phyloP scores from a whole-genome alignment of 2,329 filamentous ascomycete genomes.

The Myrmaecium sp. region DNA sequence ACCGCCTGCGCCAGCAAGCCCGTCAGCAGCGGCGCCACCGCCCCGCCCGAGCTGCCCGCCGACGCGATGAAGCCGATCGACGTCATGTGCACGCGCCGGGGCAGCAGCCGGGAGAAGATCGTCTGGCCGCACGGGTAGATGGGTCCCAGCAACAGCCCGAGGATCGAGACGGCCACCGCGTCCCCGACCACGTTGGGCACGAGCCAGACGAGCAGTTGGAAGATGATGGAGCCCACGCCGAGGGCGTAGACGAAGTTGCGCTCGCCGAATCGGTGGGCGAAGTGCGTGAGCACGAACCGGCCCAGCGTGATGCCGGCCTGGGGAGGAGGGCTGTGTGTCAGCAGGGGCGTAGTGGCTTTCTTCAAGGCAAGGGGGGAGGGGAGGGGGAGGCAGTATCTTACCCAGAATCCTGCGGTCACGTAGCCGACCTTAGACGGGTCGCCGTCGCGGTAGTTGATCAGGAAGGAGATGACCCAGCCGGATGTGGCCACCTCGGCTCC shows the following conservation, averaged over 20 bases:
- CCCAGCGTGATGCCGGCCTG: slow-evolving; percentile 62
- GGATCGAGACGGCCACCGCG: slow-evolving; percentile 34
- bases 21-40: slow-evolving; percentile 48
- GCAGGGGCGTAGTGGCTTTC: background rate
- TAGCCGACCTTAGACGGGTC: slow-evolving; percentile 59
- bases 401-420: slow-evolving; percentile 54
- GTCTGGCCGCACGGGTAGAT: slow-evolving; percentile 59
- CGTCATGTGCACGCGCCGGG: slow-evolving; percentile 41
- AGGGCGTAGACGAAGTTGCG: slow-evolving; percentile 49
- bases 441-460: slow-evolving; percentile 56
- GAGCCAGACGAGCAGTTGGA: slow-evolving; percentile 64
- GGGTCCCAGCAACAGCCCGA: slow-evolving; percentile 62
- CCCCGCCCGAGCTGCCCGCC: slow-evolving; percentile 52
- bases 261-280: slow-evolving; percentile 53
- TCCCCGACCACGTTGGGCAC: slow-evolving; percentile 49
- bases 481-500: slow-evolving; percentile 71
- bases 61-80: slow-evolving; percentile 49
- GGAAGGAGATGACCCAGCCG: slow-evolving; percentile 75
- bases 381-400: too few species aligned
- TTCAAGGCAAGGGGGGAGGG: background rate
- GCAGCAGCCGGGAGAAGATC: slow-evolving; percentile 45
- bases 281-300: slow-evolving; percentile 51
- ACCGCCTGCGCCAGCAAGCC: slow-evolving; percentile 44
- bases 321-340: too few species aligned
- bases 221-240: slow-evolving; percentile 42